Conservation (phyloP, 306 rosid species). For the Dalbergia cochinchinensis region DNA sequence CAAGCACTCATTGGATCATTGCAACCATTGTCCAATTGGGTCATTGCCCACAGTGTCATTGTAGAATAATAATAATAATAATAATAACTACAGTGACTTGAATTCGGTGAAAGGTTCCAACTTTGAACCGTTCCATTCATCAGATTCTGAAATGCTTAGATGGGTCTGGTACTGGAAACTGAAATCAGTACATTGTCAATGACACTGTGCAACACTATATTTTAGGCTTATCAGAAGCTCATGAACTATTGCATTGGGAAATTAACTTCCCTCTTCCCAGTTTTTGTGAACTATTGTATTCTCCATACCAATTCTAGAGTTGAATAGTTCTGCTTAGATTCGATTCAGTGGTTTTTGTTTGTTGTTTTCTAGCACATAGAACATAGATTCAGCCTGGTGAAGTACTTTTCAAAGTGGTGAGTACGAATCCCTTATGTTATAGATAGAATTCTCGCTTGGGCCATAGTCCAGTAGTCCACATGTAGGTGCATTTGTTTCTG, state of each 20-base stretch:
- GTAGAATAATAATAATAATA: background rate
- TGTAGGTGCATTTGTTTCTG: too few species aligned
- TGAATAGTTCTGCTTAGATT: background rate
- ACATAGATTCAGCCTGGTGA: background rate
- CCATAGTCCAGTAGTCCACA: background rate
- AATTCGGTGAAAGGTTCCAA: background rate
- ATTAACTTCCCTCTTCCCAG: background rate
- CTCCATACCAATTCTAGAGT: background rate
- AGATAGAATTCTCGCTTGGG: background rate
- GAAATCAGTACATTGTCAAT: conserved; percentile 2
- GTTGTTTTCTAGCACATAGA: too few species aligned
- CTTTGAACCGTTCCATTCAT: background rate
- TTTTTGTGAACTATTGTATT: background rate
- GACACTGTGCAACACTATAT: background rate
- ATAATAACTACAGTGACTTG: background rate
- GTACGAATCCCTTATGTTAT: too few species aligned
- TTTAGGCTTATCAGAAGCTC: background rate
- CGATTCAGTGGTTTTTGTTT: background rate
- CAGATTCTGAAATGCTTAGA: background rate
- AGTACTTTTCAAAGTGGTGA: background rate
- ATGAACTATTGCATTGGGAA: background rate
- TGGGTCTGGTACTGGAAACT: conserved; percentile 7
- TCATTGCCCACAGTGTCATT: background rate
- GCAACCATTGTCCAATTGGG: background rate
- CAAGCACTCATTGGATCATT: too few species aligned